phyloP scores from a whole-genome alignment of 768 basidiomycete species.

The Termitomyces heimii region DNA sequence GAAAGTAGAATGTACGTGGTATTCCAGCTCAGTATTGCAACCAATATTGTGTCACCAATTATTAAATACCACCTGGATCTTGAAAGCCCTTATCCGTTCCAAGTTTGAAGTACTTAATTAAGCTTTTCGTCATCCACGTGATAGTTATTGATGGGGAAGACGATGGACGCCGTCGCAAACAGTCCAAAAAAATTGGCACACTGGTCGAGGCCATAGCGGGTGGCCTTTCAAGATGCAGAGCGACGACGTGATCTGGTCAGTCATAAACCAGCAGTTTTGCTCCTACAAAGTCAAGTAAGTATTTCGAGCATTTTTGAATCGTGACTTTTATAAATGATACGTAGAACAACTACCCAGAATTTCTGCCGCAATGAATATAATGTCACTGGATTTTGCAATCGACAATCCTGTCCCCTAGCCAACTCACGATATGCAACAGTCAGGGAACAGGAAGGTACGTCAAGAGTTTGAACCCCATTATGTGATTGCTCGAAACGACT shows the following conservation, averaged over 20 bases:
- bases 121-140: neutral
- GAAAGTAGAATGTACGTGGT: too few species aligned
- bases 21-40: too few species aligned
- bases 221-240: constrained; percentile 55
- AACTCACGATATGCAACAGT: constrained; percentile 99
- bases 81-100: too few species aligned
- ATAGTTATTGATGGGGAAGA: neutral
- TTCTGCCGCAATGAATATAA: constrained; percentile 99
- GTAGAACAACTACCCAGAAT: constrained; percentile 90
- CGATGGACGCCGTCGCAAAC: constrained; percentile 9
- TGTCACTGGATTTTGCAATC: constrained; percentile 90
- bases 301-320: neutral
- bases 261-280: constrained; percentile 93
- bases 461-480: neutral
- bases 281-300: constrained; percentile 99
- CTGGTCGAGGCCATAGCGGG: neutral
- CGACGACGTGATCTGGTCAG: constrained; percentile 99
- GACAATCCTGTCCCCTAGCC: constrained; percentile 96
- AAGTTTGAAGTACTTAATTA: too few species aligned
- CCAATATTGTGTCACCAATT: too few species aligned
- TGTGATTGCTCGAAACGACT: neutral
- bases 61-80: too few species aligned
- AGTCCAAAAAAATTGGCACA: constrained; percentile 10
- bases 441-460: constrained; percentile 84
- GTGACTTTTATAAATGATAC: constrained; percentile 6